phyloP scores from a whole-genome alignment of 768 basidiomycete species.

The Termitomyces sp. region DNA sequence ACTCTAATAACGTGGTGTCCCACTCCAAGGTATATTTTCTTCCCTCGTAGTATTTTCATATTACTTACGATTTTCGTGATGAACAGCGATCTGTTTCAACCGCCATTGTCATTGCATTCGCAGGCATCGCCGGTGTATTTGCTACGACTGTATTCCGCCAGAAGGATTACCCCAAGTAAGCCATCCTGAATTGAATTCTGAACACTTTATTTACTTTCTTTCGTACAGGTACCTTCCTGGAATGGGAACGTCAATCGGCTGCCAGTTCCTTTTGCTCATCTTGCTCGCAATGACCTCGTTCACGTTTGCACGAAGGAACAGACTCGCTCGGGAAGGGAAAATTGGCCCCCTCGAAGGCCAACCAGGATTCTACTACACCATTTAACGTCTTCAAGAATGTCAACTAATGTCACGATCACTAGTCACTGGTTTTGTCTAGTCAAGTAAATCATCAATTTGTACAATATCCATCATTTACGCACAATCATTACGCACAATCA shows the following conservation, averaged over 20 bases:
- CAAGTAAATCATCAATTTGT: too few relatives aligned
- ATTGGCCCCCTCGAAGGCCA: conserved; percentile 28
- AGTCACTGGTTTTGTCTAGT: too few relatives aligned
- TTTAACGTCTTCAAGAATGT: too few relatives aligned
- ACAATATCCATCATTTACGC: too few relatives aligned
- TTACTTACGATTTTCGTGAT: too few relatives aligned
- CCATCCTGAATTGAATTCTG: not conserved
- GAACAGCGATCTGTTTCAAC: conserved; percentile 33
- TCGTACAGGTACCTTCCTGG: conserved; percentile 20
- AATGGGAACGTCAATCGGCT: conserved; percentile 32
- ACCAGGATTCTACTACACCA: conserved; percentile 35
- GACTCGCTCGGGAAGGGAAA: conserved; percentile 28
- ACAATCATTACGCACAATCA: too few relatives aligned
- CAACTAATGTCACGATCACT: too few relatives aligned
- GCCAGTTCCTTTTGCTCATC: conserved; percentile 28
- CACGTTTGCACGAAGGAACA: conserved; percentile 26
- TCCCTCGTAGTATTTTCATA: too few relatives aligned
- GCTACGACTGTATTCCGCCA: conserved; percentile 32
- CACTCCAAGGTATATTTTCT: too few relatives aligned
- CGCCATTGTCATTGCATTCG: conserved; percentile 29
- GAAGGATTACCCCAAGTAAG: conserved; percentile 28
- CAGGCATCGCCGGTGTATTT: conserved; percentile 36
- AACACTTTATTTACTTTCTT: not conserved
- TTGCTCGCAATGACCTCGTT: conserved; percentile 24
- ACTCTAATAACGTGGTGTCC: not conserved